These are phyloP conservation scores for Ziziphus jujuba DNA, from an alignment of 306 rosid genomes.

Conservation along the genomic window DNA sequence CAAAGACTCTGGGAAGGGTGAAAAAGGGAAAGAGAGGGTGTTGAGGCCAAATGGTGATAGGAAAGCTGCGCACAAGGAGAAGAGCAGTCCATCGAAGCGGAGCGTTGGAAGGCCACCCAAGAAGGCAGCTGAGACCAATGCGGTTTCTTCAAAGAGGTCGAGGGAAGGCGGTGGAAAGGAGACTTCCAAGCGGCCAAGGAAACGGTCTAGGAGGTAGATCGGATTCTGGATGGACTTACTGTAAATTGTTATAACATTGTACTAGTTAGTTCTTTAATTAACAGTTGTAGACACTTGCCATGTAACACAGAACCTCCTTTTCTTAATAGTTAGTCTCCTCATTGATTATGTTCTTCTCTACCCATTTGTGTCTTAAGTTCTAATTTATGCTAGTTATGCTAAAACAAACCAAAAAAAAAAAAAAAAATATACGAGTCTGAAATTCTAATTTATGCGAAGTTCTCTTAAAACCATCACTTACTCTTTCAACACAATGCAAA, in stretches of 20 bases:
- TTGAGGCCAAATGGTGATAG: conserved; percentile 44
- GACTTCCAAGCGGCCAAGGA: conserved; percentile 53
- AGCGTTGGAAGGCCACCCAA: conserved; percentile 83
- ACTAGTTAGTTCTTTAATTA: no score
- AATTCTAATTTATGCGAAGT: no score
- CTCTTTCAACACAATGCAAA: no score
- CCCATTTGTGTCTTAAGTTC: background rate
- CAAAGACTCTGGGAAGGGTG: conserved; percentile 50
- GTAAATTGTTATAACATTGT: no score
- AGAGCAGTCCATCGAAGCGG: conserved; percentile 57
- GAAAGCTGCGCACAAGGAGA: conserved; percentile 48
- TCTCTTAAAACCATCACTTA: no score
- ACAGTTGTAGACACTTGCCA: background rate
- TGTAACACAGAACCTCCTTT: background rate
- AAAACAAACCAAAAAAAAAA: no score
- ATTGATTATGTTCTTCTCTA: background rate
- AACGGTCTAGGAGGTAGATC: conserved; percentile 55
- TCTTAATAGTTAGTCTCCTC: background rate
- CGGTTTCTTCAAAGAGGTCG: conserved; percentile 51
- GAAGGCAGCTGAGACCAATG: conserved; percentile 42
- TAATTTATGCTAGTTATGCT: background rate
- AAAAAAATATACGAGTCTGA: no score
- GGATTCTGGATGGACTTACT: background rate
- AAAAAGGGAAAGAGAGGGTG: conserved; percentile 43
- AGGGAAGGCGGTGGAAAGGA: conserved; percentile 61